These are phyloP conservation scores for Cyclotella baltica DNA, from an alignment of 108 stramenopile species.

Conservation along the genomic window DNA sequence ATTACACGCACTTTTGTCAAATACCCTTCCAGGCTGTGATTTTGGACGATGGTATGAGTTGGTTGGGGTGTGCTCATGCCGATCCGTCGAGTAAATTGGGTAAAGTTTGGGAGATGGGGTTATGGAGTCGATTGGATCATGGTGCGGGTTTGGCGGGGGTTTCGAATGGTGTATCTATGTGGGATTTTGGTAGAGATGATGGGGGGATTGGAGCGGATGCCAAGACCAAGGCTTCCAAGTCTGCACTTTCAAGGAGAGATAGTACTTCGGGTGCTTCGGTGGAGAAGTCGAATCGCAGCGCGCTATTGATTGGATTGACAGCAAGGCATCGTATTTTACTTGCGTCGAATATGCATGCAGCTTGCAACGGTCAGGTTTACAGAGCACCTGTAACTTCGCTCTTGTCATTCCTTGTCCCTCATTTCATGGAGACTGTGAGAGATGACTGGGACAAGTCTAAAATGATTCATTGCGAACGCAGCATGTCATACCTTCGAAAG, in stretches of 20 bases:
- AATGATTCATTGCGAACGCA: slow-evolving; percentile 64
- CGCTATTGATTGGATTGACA: slow-evolving; percentile 78
- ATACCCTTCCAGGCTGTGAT: slow-evolving; percentile 78
- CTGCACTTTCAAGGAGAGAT: background rate
- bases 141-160: slow-evolving; percentile 70
- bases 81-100: slow-evolving; percentile 74
- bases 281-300: slow-evolving; percentile 27
- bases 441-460: slow-evolving; percentile 89
- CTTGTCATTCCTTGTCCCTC: slow-evolving; percentile 73
- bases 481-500: slow-evolving; percentile 76
- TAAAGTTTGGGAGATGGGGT: slow-evolving; percentile 68
- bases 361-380: slow-evolving; percentile 38
- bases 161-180: slow-evolving; percentile 30
- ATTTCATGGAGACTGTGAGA: slow-evolving; percentile 69
- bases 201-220: slow-evolving; percentile 21
- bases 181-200: slow-evolving; percentile 65
- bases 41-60: slow-evolving; percentile 82
- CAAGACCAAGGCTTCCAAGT: slow-evolving; percentile 17
- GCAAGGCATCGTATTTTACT: slow-evolving; percentile 84
- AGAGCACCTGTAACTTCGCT: slow-evolving; percentile 67
- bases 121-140: slow-evolving; percentile 73
- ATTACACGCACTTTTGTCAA: slow-evolving; percentile 85
- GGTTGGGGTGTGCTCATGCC: slow-evolving; percentile 75
- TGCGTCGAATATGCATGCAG: slow-evolving; percentile 50
- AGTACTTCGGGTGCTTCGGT: slow-evolving; percentile 22